These are phyloP conservation scores for Boletus subparvulus DNA, from an alignment of 768 basidiomycete species.

Conservation along the genomic window DNA sequence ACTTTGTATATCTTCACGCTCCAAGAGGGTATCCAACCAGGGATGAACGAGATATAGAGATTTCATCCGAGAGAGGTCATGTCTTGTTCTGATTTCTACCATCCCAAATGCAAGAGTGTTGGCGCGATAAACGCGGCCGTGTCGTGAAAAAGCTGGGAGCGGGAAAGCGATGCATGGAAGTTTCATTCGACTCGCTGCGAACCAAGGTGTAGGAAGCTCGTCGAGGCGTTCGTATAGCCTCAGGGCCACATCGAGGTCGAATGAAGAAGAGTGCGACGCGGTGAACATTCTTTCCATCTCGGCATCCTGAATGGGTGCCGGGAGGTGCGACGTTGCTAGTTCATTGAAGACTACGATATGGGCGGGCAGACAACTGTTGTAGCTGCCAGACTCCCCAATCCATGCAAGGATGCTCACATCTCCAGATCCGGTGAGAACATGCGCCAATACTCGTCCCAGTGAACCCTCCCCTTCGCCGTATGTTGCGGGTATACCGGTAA, in stretches of 20 bases:
- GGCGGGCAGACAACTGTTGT: not conserved
- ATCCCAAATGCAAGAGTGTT: too few relatives aligned
- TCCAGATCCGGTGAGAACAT: too few relatives aligned
- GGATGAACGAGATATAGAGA: too few relatives aligned
- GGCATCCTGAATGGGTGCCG: not conserved
- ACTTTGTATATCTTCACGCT: too few relatives aligned
- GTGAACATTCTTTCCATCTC: not conserved
- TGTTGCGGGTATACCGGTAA: too few relatives aligned
- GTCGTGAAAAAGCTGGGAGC: not conserved
- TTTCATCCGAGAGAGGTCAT: too few relatives aligned
- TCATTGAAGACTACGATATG: not conserved
- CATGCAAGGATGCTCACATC: not conserved
- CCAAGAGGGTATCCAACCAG: too few relatives aligned
- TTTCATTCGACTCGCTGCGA: slow-evolving; percentile 4
- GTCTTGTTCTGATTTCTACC: too few relatives aligned
- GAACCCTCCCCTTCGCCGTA: too few relatives aligned
- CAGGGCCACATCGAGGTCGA: not conserved
- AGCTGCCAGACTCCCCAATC: not conserved
- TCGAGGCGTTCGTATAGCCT: not conserved
- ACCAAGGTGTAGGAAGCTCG: not conserved
- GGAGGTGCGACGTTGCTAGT: not conserved
- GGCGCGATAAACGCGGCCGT: not conserved
- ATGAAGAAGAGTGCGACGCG: not conserved
- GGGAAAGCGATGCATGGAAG: slow-evolving; percentile 2
- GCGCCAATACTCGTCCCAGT: too few relatives aligned